phyloP scores from a whole-genome alignment of 78 protist species.

The Dictyostelium firmibasis region DNA sequence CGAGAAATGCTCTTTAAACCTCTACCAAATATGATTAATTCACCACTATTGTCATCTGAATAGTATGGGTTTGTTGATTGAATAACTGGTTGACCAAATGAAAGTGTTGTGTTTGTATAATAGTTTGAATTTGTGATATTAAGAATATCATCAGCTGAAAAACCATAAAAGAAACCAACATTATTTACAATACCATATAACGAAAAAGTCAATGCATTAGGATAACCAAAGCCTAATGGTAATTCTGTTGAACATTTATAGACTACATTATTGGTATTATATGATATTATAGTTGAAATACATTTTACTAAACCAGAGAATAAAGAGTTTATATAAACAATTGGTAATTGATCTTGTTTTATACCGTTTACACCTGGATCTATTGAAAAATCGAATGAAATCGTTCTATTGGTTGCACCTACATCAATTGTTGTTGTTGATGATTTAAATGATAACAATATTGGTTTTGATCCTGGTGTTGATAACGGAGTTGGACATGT shows the following conservation, averaged over 20 bases:
- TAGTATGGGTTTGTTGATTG: not conserved
- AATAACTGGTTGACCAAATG: not conserved
- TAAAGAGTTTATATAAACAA: not conserved
- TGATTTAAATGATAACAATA: not conserved
- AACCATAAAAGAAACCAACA: not conserved
- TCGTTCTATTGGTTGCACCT: not conserved
- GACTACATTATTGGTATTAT: not conserved
- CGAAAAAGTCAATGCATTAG: not conserved
- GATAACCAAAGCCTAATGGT: not conserved
- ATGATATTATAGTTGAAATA: not conserved
- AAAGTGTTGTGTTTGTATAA: not conserved
- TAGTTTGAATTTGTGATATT: not conserved
- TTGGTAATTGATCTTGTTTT: not conserved
- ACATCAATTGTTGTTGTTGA: not conserved
- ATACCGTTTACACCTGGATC: not conserved
- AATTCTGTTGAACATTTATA: not conserved
- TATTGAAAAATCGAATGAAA: not conserved
- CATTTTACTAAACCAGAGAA: not conserved
- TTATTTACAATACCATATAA: not conserved
- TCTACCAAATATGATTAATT: not conserved
- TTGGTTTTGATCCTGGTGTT: not conserved
- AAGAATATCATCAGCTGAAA: not conserved
- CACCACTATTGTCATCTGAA: not conserved
- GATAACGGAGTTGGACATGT: not conserved
- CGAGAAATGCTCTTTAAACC: not conserved